Conservation (phyloP, 257 asterid genomes). For the Parsonsia alboflavescens region DNA sequence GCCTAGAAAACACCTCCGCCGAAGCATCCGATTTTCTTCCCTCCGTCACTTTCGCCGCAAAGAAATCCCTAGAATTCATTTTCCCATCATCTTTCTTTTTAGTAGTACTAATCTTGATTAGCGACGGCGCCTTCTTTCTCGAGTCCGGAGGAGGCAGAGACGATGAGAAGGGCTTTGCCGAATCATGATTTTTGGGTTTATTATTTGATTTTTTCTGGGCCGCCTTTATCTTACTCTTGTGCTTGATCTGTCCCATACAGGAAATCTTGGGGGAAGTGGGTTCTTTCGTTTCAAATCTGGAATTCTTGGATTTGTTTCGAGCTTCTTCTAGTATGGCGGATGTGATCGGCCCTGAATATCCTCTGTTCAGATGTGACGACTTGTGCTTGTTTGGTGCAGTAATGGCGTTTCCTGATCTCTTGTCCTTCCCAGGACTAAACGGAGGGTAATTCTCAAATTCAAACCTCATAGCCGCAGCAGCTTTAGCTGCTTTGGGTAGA, state of each 20-base stretch:
- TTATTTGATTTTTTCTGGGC: background rate
- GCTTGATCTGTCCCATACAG: slow-evolving; percentile 54
- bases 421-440: slow-evolving; percentile 36
- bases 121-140: slow-evolving; percentile 8
- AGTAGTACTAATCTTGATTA: background rate
- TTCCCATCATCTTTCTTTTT: slow-evolving; percentile 15
- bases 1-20: background rate
- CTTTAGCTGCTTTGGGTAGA: slow-evolving; percentile 27
- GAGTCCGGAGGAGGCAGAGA: background rate
- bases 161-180: slow-evolving; percentile 4
- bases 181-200: background rate
- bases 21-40: slow-evolving; percentile 30
- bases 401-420: background rate
- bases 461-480: slow-evolving; percentile 26
- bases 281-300: slow-evolving; percentile 29
- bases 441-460: slow-evolving; percentile 22
- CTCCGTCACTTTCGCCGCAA: slow-evolving; percentile 4
- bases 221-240: slow-evolving; percentile 30
- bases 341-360: slow-evolving; percentile 39
- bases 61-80: slow-evolving; percentile 6
- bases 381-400: slow-evolving; percentile 9
- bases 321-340: slow-evolving; percentile 32
- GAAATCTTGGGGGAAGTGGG: slow-evolving; percentile 59
- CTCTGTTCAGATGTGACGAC: slow-evolving; percentile 20
- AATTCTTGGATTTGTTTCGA: slow-evolving; percentile 20